Evolutionary conservation across 768 basidiomycete species (phyloP), one percentile per base, ranked within the genome.

Genomic region (Russula lepida): DNA sequence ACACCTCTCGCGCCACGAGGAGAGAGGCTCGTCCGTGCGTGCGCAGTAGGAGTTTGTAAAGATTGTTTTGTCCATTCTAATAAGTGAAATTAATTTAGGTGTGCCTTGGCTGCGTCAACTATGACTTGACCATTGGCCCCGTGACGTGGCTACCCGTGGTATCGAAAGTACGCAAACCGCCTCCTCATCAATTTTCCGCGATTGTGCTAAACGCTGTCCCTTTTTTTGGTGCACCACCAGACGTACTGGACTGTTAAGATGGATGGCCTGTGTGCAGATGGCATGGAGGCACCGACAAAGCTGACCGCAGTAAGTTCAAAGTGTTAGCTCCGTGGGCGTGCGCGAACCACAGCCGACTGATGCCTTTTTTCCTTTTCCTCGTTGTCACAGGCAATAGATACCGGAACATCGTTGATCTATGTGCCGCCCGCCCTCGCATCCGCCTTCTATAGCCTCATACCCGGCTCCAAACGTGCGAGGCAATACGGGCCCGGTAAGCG

Each of bases 361-460:
- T 17, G 1, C 11, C 4, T 23, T 25, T 27, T 28, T 28, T 39
- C 15, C 9, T 15, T 6, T 1, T 50, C 5, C 2, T 17, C 2
- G 4, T 25, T 23, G 27, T 30, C 30, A 7, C 58, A 86, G 84
- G 83, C 84, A 21, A 77, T 88, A 60, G 86, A 88, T 67, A 84
- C 84, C 0, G 85, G 86, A 32, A 85, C 84, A 4, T 82, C 84
- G 30, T 73, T 86, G 28, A 80, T 86, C 59, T 86, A 86, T 69
- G 60, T 84, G 6, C 82, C 84, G 1, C 68, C 72, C 41, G 50
- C 67, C 0, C 63, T 81, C 30, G 81, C 78, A 6, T 54, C 68
- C 2, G 64, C 70, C 9, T 76, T 88, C 60, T 88, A 86, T 69
- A 56, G 65, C 2, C 64, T 69, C 79, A 82, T 88, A 25, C 81